Base-by-base conservation (phyloP, 306 rosid genomes). In the Purshia tridentata region DNA sequence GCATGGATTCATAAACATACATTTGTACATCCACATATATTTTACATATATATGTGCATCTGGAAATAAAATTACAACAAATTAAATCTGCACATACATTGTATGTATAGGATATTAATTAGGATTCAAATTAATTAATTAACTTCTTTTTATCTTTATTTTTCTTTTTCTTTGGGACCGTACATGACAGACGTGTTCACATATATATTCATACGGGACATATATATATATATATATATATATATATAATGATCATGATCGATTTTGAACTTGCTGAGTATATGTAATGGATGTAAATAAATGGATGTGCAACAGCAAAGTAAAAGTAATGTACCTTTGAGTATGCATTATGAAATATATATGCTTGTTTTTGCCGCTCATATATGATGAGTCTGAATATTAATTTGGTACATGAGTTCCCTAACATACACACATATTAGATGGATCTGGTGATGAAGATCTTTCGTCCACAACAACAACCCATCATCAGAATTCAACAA, bases 391-490 rank as follows among this genome's bases (percentile, higher is more conserved):
- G 35, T 29, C 35, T 29, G 2, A 29, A 29, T 29, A 29, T 29
- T n/a, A n/a, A n/a, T n/a, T 29, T 29, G 35, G 35, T 29, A 29
- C 35, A 29, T 29, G 35, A 3, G 35, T 29, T 29, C 35, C 35
- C 35, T 29, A 29, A 29, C 35, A 29, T 29, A 29, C 35, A 29
- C 2, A 29, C 2, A 29, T 29, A 29, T 29, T 29, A 88, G 97
- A 92, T 80, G 98, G 86, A 48, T 82, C 86, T 42, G 89, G 88
- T 65, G 98, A 90, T 73, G 98, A 88, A 76, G 92, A 88, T 80
- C 83, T 84, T 79, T 77, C 84, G 84, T 76, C 87, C 69, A 72
- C 86, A 71, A 70, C 89, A 75, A 74, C 82, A 39, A 59, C 52
- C 51, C 62, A 59, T 49, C 65, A 69, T 78, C 91, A 84, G 65